Evolutionary conservation across 768 basidiomycete species (phyloP).

Genomic region (Leccinum variicolor): DNA sequence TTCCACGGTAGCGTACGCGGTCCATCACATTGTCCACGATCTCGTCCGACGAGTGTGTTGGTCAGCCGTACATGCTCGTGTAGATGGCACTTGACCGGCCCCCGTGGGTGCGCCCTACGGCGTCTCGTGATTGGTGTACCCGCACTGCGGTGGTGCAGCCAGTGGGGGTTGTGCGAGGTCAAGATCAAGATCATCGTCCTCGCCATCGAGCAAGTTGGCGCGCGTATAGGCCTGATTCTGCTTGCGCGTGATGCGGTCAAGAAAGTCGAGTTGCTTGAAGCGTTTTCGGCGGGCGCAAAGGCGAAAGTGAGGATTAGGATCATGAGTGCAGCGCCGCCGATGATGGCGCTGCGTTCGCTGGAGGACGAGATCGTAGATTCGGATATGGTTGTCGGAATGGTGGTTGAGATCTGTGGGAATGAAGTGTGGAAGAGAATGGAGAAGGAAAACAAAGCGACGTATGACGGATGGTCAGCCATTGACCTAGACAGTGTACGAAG

Average conservation of each 20-base stretch:
- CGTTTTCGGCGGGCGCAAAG: constrained; percentile 36
- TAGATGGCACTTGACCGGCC: constrained; percentile 16
- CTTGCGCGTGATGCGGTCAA: constrained; percentile 26
- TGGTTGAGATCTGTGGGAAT: constrained; percentile 10
- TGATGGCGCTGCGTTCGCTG: constrained; percentile 35
- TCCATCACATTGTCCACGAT: constrained; percentile 47
- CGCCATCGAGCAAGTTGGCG: constrained; percentile 22
- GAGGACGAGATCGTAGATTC: not conserved
- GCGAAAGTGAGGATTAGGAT: constrained; percentile 30
- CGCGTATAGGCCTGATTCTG: constrained; percentile 17
- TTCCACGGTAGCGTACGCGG: not conserved
- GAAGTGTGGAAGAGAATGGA: not conserved
- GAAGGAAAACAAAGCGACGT: not conserved
- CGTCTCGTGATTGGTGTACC: constrained; percentile 19
- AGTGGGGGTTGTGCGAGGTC: constrained; percentile 4
- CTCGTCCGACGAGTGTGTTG: constrained; percentile 12
- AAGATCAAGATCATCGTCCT: constrained; percentile 12
- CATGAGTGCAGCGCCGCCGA: constrained; percentile 37
- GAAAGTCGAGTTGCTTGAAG: constrained; percentile 32
- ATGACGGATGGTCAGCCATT: constrained; percentile 17
- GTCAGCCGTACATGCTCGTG: constrained; percentile 24
- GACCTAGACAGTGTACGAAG: constrained; percentile 16
- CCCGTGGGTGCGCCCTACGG: constrained; percentile 17
- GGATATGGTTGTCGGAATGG: constrained; percentile 20
- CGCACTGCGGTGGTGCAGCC: not conserved